These are phyloP conservation scores for Phaeosphaeriaceae sp. DNA, from an alignment of 2,329 filamentous ascomycete species.

Conservation along the genomic window DNA sequence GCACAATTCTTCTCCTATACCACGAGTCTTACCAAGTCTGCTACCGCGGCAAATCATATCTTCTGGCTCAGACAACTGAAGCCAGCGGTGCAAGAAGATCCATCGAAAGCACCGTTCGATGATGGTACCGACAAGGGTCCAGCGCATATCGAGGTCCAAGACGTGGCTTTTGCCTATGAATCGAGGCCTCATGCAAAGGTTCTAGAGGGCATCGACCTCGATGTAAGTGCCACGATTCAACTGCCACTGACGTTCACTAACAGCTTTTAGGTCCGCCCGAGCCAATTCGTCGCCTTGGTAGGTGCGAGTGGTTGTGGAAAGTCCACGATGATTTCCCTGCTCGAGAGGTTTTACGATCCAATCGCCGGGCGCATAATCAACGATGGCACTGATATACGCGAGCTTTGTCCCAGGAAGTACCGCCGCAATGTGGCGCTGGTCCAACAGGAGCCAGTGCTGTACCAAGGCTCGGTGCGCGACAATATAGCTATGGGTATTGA, in stretches of 20 bases:
- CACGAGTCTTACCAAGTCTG: conserved; percentile 93
- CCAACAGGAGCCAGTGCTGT: conserved; percentile 91
- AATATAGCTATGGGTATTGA: conserved; percentile 78
- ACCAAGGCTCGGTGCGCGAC: conserved; percentile 88
- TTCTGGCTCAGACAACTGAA: conserved; percentile 52
- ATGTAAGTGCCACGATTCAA: conserved; percentile 37
- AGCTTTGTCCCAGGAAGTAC: conserved; percentile 80
- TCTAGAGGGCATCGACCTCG: conserved; percentile 79
- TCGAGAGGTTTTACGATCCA: conserved; percentile 95
- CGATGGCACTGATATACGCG: conserved; percentile 79
- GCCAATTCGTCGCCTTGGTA: conserved; percentile 86
- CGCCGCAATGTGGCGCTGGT: conserved; percentile 85
- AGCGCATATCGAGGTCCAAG: conserved; percentile 51
- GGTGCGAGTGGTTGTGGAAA: conserved; percentile 94
- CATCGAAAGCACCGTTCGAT: conserved; percentile 39
- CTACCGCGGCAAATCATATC: conserved; percentile 75
- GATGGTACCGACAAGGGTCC: conserved; percentile 42
- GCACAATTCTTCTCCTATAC: conserved; percentile 92
- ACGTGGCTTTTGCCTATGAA: conserved; percentile 84
- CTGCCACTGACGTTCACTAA: not conserved
- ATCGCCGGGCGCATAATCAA: conserved; percentile 78
- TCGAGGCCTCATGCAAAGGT: conserved; percentile 78
- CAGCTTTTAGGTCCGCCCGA: conserved; percentile 63
- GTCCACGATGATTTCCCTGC: conserved; percentile 85
- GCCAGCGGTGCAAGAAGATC: conserved; percentile 47